These are phyloP conservation scores for Clavispora carvajalis DNA, from an alignment of 805 yeast species.

Conservation along the genomic window DNA sequence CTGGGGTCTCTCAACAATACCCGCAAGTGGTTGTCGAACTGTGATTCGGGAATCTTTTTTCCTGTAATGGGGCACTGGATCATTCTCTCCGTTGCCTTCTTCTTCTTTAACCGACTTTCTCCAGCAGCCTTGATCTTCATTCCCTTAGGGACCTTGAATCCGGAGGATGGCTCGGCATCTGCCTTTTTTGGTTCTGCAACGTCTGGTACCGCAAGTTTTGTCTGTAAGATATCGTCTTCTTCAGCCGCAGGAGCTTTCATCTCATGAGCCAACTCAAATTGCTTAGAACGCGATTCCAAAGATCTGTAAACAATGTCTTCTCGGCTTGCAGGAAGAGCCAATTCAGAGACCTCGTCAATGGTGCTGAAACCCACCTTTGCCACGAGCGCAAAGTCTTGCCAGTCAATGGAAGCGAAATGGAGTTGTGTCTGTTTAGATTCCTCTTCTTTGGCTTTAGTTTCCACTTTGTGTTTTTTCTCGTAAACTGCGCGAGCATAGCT, in stretches of 20 bases:
- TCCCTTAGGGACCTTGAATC: conserved; percentile 32
- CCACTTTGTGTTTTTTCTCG: conserved; percentile 34
- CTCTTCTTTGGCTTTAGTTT: conserved; percentile 32
- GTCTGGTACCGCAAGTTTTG: conserved; percentile 2
- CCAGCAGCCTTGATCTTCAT: conserved; percentile 71
- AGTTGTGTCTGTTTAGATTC: conserved; percentile 19
- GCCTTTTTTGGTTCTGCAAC: not conserved
- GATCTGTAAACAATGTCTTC: conserved; percentile 60
- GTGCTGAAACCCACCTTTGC: conserved; percentile 64
- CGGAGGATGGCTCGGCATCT: not conserved
- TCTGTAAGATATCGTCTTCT: conserved; percentile 3
- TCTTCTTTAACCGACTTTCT: conserved; percentile 47
- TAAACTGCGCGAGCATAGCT: conserved; percentile 57
- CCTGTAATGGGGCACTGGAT: conserved; percentile 81
- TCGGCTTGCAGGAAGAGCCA: conserved; percentile 50
- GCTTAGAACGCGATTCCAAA: conserved; percentile 44
- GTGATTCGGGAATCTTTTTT: conserved; percentile 59
- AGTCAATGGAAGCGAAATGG: conserved; percentile 72
- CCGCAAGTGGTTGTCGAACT: conserved; percentile 68
- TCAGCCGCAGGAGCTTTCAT: not conserved
- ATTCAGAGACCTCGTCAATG: conserved; percentile 51
- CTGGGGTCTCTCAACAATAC: conserved; percentile 71
- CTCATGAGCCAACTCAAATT: conserved; percentile 10
- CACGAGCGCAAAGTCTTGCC: conserved; percentile 78
- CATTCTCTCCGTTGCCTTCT: conserved; percentile 21